phyloP scores from a whole-genome alignment of 345 rosid species.

The Aquilaria malaccensis region DNA sequence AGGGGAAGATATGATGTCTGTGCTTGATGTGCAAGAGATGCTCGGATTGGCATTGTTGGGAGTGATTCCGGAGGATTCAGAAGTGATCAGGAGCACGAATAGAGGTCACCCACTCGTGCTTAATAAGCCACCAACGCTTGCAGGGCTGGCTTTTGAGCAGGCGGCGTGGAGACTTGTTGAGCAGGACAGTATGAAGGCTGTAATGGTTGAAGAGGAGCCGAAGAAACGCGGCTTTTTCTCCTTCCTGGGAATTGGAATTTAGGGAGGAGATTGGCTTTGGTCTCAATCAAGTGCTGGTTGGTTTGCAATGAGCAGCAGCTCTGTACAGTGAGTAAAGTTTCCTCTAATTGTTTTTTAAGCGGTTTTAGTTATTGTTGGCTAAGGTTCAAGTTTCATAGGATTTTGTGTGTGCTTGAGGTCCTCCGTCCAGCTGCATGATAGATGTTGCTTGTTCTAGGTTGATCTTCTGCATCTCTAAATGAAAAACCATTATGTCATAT shows the following conservation, averaged over 20 bases:
- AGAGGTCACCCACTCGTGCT: constrained; percentile 86
- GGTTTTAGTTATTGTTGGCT: not conserved
- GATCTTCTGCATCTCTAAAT: not conserved
- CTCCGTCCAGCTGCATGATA: no score
- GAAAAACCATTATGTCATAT: no score
- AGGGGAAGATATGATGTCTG: constrained; percentile 99
- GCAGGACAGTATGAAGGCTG: constrained; percentile 97
- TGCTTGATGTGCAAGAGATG: constrained; percentile 93
- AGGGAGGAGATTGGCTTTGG: not conserved
- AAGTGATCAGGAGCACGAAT: constrained; percentile 85
- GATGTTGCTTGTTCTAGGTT: not conserved
- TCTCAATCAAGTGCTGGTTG: not conserved
- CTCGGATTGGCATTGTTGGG: constrained; percentile 76
- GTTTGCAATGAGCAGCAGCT: not conserved
- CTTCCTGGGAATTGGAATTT: constrained; percentile 58
- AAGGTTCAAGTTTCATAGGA: not conserved
- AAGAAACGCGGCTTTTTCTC: constrained; percentile 87
- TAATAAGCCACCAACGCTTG: constrained; percentile 89
- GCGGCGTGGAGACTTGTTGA: constrained; percentile 99
- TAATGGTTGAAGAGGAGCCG: constrained; percentile 92
- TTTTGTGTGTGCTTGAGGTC: not conserved
- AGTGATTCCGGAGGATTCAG: constrained; percentile 86
- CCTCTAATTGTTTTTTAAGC: constrained; percentile 7
- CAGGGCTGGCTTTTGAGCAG: constrained; percentile 94
- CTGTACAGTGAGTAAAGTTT: constrained; percentile 29